Base-by-base conservation (phyloP, 2,329 filamentous ascomycete species). In the Aureobasidium sp. region DNA sequence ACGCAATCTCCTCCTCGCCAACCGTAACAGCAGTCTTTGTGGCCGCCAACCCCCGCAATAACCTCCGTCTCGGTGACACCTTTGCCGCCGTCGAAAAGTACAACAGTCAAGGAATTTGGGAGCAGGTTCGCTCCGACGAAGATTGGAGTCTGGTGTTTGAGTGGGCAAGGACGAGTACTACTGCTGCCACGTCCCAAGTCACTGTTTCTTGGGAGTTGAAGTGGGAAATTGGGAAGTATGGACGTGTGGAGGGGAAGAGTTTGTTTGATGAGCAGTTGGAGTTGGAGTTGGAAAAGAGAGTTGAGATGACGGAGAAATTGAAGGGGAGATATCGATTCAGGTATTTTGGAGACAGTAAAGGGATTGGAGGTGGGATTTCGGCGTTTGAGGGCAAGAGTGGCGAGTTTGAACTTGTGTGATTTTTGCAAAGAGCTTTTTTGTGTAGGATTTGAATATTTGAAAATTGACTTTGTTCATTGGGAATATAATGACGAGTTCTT, bases 11-110 rank as follows among this genome's bases (percentile, higher is more conserved):
- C 3, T 65, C 74, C 0, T 75, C 81, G 9, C 90, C 90, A 3
- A 77, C 78, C 4, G 84, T 92, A 53, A 81, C 77, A 17, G 87
- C 82, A 0, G 85, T 80, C 0, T 97, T 97, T 73, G 84, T 93
- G 2, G 93, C 87, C 17, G 92, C 92, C 0, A 96, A 96, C 69
- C 93, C 93, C 17, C 84, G 93, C 34, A 97, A 97, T 73, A 89
- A 96, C 66, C 83, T 97, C 34, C 84, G 86, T 1, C 84, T 90
- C 1, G 92, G 90, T 69, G 81, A 80, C 2, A 96, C 91, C 0
- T 97, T 86, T 73, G 87, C 87, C 0, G 84, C 88, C 0, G 82
- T 97, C 0, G 91, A 97, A 77, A 79, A 79, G 69, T 79, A 84
- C 52, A 42, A 70, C 71, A 61, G 75, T 67, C 77, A 71, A 15